Evolutionary conservation across 2,329 filamentous ascomycete species (phyloP).

Genomic region (Fusarium sp.): DNA sequence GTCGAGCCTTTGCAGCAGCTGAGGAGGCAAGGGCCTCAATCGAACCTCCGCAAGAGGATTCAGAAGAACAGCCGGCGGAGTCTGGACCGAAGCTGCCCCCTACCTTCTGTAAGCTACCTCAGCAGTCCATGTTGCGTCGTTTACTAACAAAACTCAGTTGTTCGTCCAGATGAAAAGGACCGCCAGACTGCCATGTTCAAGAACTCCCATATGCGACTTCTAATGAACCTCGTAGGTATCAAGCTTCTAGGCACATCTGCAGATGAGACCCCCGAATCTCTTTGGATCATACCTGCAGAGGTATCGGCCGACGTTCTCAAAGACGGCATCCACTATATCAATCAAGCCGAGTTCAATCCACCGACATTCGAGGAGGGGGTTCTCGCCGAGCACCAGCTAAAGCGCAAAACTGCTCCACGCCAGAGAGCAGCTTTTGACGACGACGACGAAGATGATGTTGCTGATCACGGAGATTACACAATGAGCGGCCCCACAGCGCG

Average conservation of each 20-base stretch:
- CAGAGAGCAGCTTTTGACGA: slow-evolving; percentile 76
- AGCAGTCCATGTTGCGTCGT: neutral
- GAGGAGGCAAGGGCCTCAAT: slow-evolving; percentile 67
- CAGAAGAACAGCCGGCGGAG: slow-evolving; percentile 45
- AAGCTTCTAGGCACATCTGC: slow-evolving; percentile 64
- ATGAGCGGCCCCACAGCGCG: slow-evolving; percentile 72
- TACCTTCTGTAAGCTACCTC: slow-evolving; percentile 50
- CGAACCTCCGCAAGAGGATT: slow-evolving; percentile 52
- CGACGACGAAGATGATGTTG: slow-evolving; percentile 63
- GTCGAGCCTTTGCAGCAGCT: slow-evolving; percentile 81
- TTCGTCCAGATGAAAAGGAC: slow-evolving; percentile 73
- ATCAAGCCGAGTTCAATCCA: slow-evolving; percentile 81
- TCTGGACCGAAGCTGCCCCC: slow-evolving; percentile 49
- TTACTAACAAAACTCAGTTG: slow-evolving; percentile 57
- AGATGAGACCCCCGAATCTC: slow-evolving; percentile 79
- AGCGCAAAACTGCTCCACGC: slow-evolving; percentile 71
- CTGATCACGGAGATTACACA: slow-evolving; percentile 73
- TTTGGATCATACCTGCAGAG: slow-evolving; percentile 80
- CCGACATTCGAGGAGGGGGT: slow-evolving; percentile 81
- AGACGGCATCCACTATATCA: slow-evolving; percentile 77
- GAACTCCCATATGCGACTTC: slow-evolving; percentile 85
- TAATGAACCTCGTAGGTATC: slow-evolving; percentile 82
- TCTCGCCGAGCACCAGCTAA: slow-evolving; percentile 81
- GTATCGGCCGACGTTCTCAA: slow-evolving; percentile 74
- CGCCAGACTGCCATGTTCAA: slow-evolving; percentile 84